A percentile compares a stretch with the other conserved stretches of the same genome.
Conservation (phyloP, 345 rosid genomes). For the Punica granatum region DNA sequence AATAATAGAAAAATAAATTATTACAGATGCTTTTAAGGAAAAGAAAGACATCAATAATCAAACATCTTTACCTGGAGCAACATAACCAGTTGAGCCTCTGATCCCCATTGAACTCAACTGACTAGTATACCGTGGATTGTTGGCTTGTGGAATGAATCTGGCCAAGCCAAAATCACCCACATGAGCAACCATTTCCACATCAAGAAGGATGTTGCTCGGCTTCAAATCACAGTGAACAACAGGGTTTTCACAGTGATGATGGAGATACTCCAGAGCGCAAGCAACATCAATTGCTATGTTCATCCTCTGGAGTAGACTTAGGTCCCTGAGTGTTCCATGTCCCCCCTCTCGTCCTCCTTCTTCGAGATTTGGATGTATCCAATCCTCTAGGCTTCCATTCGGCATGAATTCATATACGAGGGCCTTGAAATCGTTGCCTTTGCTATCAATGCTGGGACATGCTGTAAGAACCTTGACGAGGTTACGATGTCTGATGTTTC, state of each 20-base stretch:
- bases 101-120: conserved; percentile 25
- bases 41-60: neutral
- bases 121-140: neutral
- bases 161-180: conserved; percentile 44
- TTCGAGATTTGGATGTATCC: conserved; percentile 11
- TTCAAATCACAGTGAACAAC: conserved; percentile 32
- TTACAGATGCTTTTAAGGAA: neutral
- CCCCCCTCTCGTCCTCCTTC: neutral
- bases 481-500: conserved; percentile 14
- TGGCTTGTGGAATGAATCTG: conserved; percentile 16
- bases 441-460: conserved; percentile 14
- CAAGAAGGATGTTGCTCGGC: conserved; percentile 28
- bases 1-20: neutral
- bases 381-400: conserved; percentile 13
- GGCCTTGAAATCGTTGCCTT: conserved; percentile 16
- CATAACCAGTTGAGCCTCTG: conserved; percentile 38
- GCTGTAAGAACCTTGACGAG: conserved; percentile 15
- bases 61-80: conserved; percentile 33
- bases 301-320: conserved; percentile 14
- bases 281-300: conserved; percentile 31
- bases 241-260: conserved; percentile 16
- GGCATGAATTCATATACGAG: conserved; percentile 12
- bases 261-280: conserved; percentile 32
- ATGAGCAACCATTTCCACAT: conserved; percentile 28
- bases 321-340: neutral